Evolutionary conservation across 495 filamentous ascomycete species (phyloP).

Genomic region (Podospora pseudoanserina): DNA sequence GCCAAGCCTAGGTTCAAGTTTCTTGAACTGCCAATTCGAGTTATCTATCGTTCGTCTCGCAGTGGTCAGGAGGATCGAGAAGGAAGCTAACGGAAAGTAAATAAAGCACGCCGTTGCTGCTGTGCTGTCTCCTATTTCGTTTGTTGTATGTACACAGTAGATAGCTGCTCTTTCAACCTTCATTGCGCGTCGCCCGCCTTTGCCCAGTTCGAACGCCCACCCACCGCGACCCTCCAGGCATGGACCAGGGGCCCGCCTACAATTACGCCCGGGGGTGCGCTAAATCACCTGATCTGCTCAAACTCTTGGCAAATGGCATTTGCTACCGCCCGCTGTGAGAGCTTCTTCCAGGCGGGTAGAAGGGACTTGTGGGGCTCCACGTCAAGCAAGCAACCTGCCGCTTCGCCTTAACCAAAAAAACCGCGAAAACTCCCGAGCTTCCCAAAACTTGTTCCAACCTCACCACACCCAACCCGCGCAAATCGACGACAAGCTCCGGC

Average conservation of each 20-base stretch:
- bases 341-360: not conserved
- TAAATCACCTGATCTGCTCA: conserved; percentile 19
- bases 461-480: conserved; percentile 26
- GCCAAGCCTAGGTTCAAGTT: not conserved
- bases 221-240: not conserved
- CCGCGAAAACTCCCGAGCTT: conserved; percentile 37
- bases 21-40: not conserved
- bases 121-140: not conserved
- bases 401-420: conserved; percentile 18
- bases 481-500: conserved; percentile 25
- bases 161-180: not conserved
- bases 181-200: conserved; percentile 17
- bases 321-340: not conserved
- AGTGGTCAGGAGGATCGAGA: not conserved
- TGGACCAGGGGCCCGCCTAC: conserved; percentile 14
- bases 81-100: not conserved
- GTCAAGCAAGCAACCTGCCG: not conserved
- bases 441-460: conserved; percentile 24
- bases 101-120: not conserved
- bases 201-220: not conserved
- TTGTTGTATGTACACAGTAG: not conserved
- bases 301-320: not conserved
- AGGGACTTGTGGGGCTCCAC: not conserved
- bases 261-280: conserved; percentile 26
- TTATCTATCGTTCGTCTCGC: not conserved